Evolutionary conservation across 208 protist genomes (phyloP), one percentile per base, ranked within the genome.

Genomic region (Acanthamoeba triangularis): DNA sequence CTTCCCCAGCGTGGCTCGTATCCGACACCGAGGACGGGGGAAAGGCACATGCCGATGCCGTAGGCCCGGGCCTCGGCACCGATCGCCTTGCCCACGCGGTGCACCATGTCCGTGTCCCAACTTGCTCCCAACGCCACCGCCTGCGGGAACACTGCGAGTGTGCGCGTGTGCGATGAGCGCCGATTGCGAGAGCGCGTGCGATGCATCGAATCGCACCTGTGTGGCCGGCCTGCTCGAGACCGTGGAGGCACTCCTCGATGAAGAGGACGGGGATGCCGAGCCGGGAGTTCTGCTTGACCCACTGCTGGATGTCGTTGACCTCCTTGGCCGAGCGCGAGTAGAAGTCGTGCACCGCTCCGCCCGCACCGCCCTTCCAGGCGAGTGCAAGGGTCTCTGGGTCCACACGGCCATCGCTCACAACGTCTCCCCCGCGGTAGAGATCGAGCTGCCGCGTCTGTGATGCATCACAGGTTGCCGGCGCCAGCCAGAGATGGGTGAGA

Each of bases 291-390:
- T 80, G n/a, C 37, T 80, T 80, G 72, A 11, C 72, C 35, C 37
- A 80, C 72, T 80, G 30, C 72, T 80, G 72, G 35, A 80, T 1
- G 37, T 8, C 0, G 72, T 80, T 80, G 72, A 49, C 49, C 72
- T 80, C 72, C 14, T 49, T 37, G 35, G 72, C 72, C 13, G 33
- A 25, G 72, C 49, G 72, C 30, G 72, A 35, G n/a, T 80, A 80
- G n/a, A 80, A 80, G 72, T 80, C 72, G 37, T 80, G 72, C 72
- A 80, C 72, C 10, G 72, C 72, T 0, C 72, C 72, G 33, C 72
- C 72, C 44, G 6, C 44, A 47, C 44, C 44, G 37, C 37, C 37
- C 37, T 41, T 41, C 37, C 37, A 41, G 37, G 37, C 3, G 37
- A 1, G 2, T 41, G 37, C 37, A 3, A 41, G 37, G 54, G 54